phyloP scores from a whole-genome alignment of 768 basidiomycete species.

The Cyclocybe cylindracea region DNA sequence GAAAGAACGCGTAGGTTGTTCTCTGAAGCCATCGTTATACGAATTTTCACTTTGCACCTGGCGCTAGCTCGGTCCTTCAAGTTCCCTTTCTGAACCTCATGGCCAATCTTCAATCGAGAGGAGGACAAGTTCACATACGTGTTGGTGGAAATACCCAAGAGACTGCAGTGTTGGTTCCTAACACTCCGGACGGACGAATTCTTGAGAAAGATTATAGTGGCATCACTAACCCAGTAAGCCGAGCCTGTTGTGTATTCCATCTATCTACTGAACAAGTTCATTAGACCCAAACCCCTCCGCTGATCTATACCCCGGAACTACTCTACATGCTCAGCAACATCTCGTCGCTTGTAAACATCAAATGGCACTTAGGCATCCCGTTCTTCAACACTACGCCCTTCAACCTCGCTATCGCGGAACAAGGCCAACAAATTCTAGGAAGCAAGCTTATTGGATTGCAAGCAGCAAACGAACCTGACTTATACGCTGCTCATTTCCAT shows the following conservation, averaged over 20 bases:
- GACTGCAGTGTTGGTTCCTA: slow-evolving; percentile 49
- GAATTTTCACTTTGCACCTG: neutral
- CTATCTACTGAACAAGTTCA: neutral
- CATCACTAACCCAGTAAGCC: slow-evolving; percentile 38
- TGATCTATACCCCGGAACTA: slow-evolving; percentile 62
- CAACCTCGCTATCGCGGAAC: slow-evolving; percentile 58
- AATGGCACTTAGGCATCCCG: slow-evolving; percentile 71
- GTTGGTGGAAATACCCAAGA: slow-evolving; percentile 85
- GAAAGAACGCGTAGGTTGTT: slow-evolving; percentile 25
- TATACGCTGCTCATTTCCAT: slow-evolving; percentile 43
- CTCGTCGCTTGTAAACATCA: slow-evolving; percentile 54
- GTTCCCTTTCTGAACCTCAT: slow-evolving; percentile 77
- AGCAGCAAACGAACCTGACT: slow-evolving; percentile 68
- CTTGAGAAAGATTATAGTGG: slow-evolving; percentile 46
- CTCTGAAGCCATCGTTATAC: slow-evolving; percentile 15
- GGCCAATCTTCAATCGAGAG: slow-evolving; percentile 62
- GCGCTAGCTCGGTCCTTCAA: slow-evolving; percentile 41
- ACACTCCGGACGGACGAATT: slow-evolving; percentile 44
- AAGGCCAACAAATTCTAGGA: slow-evolving; percentile 65
- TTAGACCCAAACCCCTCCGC: slow-evolving; percentile 69
- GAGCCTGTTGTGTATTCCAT: neutral
- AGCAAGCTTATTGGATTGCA: slow-evolving; percentile 65
- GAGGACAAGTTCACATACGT: slow-evolving; percentile 61
- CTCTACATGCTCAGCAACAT: slow-evolving; percentile 67
- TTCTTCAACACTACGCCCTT: slow-evolving; percentile 64